Percentiles rank a stretch among this genome's conserved stretches.
These are phyloP conservation scores for Amanita jacksonii DNA, from an alignment of 768 basidiomycete species.

Conservation along the genomic window DNA sequence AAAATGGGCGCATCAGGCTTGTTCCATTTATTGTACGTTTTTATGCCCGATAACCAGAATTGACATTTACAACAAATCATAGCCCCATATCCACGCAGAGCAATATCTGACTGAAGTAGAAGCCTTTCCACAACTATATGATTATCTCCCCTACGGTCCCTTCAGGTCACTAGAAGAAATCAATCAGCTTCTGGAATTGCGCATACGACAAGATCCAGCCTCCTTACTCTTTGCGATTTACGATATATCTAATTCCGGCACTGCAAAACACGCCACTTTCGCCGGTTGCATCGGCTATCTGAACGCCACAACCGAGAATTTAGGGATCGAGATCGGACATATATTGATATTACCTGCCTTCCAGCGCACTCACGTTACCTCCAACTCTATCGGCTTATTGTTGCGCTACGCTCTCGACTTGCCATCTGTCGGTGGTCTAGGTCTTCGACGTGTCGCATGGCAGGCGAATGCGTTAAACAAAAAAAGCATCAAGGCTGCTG, in stretches of 20 bases:
- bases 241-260: constrained; percentile 41
- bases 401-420: constrained; percentile 37
- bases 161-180: constrained; percentile 29
- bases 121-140: constrained; percentile 31
- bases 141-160: constrained; percentile 43
- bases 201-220: constrained; percentile 25
- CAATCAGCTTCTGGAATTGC: constrained; percentile 23
- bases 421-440: constrained; percentile 34
- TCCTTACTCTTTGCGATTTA: constrained; percentile 41
- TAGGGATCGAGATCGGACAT: constrained; percentile 45
- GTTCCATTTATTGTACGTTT: constrained; percentile 33
- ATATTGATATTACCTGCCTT: constrained; percentile 46
- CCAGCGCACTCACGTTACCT: constrained; percentile 55
- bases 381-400: constrained; percentile 41
- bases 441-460: constrained; percentile 57
- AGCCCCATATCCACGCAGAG: constrained; percentile 38
- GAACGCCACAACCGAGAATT: constrained; percentile 30
- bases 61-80: background rate
- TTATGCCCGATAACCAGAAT: background rate
- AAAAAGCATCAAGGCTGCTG: constrained; percentile 38
- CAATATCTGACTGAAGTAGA: constrained; percentile 25
- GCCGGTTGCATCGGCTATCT: constrained; percentile 48
- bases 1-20: constrained; percentile 39
- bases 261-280: constrained; percentile 5
- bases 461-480: constrained; percentile 40